Conservation (phyloP, 1,284 basidiomycete genomes). For the Ganoderma resinaceum region DNA sequence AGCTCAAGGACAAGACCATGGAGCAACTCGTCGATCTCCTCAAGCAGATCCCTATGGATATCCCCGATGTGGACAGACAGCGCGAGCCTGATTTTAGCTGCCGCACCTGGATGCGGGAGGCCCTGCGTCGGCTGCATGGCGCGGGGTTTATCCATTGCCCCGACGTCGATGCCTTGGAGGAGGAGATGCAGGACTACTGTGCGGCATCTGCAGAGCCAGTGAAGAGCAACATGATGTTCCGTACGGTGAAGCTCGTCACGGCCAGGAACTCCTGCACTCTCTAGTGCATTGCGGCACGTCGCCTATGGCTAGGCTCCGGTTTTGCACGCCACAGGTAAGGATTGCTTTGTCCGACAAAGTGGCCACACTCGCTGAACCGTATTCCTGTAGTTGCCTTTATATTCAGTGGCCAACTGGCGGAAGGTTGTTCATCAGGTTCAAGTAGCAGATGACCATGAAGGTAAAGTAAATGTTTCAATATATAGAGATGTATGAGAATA, state of each 20-base stretch:
- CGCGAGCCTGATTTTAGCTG: slow-evolving; percentile 13
- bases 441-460: no score
- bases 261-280: not conserved
- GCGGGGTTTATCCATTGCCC: not conserved
- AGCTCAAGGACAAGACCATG: not conserved
- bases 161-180: slow-evolving; percentile 7
- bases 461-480: no score
- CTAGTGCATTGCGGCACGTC: not conserved
- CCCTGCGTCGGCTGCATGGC: slow-evolving; percentile 7
- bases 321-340: not conserved
- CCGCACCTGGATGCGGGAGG: slow-evolving; percentile 11
- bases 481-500: no score
- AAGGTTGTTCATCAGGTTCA: no score
- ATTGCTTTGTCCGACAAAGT: not conserved
- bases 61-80: not conserved
- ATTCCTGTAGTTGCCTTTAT: not conserved
- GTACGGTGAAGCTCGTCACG: not conserved
- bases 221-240: not conserved
- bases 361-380: not conserved
- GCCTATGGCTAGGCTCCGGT: not conserved
- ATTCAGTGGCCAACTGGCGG: no score
- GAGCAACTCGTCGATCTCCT: not conserved
- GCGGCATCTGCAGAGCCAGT: not conserved
- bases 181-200: not conserved
- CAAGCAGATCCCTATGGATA: not conserved